Evolutionary conservation across 768 basidiomycete genomes (phyloP).

Genomic region (Termitomyces sp.): DNA sequence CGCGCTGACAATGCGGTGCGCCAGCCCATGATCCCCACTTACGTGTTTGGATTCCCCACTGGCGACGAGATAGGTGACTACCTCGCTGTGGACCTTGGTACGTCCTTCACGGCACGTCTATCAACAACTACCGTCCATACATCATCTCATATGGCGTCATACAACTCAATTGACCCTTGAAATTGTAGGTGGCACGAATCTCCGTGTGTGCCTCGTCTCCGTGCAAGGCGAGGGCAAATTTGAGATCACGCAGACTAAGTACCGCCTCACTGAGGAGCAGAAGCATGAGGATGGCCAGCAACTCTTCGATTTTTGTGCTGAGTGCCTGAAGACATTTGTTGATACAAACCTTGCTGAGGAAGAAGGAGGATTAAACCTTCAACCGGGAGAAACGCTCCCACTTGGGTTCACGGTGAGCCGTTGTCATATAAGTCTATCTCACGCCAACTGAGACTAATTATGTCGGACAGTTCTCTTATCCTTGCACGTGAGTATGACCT

Average conservation of each 20-base stretch:
- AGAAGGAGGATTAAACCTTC: slow-evolving; percentile 40
- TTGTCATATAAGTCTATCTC: background rate
- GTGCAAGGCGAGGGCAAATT: slow-evolving; percentile 93
- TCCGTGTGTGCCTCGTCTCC: slow-evolving; percentile 96
- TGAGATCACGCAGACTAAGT: slow-evolving; percentile 96
- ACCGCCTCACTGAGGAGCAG: slow-evolving; percentile 94
- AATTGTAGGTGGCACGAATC: slow-evolving; percentile 79
- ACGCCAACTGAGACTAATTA: slow-evolving; percentile 37
- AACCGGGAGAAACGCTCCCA: slow-evolving; percentile 58
- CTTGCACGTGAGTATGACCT: background rate
- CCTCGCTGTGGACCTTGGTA: slow-evolving; percentile 86
- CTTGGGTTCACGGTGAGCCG: slow-evolving; percentile 86
- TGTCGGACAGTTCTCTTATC: slow-evolving; percentile 59
- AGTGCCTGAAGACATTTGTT: slow-evolving; percentile 87
- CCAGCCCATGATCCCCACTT: slow-evolving; percentile 96
- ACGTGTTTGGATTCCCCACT: slow-evolving; percentile 92
- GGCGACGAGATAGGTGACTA: slow-evolving; percentile 87
- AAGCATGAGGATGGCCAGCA: slow-evolving; percentile 97
- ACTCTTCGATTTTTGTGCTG: slow-evolving; percentile 96
- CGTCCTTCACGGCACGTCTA: slow-evolving; percentile 15
- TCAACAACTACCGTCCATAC: background rate
- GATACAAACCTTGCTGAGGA: slow-evolving; percentile 58
- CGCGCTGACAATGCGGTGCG: slow-evolving; percentile 4
- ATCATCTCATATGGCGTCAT: background rate
- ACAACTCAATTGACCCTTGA: background rate